A percentile compares a stretch with the other conserved stretches of the same genome.
Evolutionary conservation across 768 basidiomycete species (phyloP).

Genomic region (Pisolithus tinctorius): DNA sequence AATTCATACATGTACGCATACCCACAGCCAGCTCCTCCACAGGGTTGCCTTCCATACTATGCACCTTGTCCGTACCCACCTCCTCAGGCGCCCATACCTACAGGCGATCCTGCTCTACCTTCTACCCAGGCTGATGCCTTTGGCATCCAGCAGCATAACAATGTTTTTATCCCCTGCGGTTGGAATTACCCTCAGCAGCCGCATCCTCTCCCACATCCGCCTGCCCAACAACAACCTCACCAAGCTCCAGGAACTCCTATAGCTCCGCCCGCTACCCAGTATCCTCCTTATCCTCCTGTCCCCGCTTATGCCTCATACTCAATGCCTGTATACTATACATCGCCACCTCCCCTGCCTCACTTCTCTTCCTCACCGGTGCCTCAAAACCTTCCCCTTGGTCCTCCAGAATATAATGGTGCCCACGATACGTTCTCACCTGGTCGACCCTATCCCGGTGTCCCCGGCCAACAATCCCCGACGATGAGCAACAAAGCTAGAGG

Average conservation of each 20-base stretch:
- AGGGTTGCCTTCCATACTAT: slow-evolving; percentile 40
- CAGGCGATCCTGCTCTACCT: slow-evolving; percentile 28
- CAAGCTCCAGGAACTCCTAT: slow-evolving; percentile 24
- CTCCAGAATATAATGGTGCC: slow-evolving; percentile 23
- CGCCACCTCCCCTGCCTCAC: slow-evolving; percentile 24
- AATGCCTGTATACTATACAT: slow-evolving; percentile 24
- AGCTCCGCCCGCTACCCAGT: slow-evolving; percentile 26
- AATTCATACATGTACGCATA: slow-evolving; percentile 33
- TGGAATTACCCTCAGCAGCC: slow-evolving; percentile 30
- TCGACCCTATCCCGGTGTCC: slow-evolving; percentile 23
- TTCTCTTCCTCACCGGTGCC: slow-evolving; percentile 20
- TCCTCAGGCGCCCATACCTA: slow-evolving; percentile 34
- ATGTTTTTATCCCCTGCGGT: slow-evolving; percentile 24
- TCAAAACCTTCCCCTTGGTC: slow-evolving; percentile 21
- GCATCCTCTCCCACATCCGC: slow-evolving; percentile 32
- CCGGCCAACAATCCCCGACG: slow-evolving; percentile 26
- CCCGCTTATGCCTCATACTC: slow-evolving; percentile 16
- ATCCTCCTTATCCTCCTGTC: slow-evolving; percentile 26
- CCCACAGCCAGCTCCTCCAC: slow-evolving; percentile 33
- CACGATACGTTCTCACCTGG: slow-evolving; percentile 16
- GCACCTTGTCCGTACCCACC: slow-evolving; percentile 47
- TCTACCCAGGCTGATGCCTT: slow-evolving; percentile 27
- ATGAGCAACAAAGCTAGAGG: slow-evolving; percentile 23
- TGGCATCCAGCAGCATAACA: slow-evolving; percentile 24
- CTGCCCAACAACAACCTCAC: slow-evolving; percentile 33